phyloP scores from a whole-genome alignment of 148 eudicot genomes.

The Nepenthes mirabilis region DNA sequence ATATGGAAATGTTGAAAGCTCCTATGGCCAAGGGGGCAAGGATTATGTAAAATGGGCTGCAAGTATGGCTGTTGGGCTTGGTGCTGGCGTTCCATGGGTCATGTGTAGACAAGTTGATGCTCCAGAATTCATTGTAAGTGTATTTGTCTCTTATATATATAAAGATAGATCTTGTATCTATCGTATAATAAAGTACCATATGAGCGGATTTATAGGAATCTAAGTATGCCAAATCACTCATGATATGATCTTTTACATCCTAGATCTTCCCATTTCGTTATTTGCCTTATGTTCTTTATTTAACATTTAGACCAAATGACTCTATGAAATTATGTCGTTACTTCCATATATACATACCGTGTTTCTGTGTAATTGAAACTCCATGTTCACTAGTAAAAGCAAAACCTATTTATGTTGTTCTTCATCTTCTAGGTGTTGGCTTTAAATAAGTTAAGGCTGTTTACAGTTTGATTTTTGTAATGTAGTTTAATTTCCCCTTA shows the following conservation, averaged over 20 bases:
- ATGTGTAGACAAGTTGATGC: constrained; percentile 98
- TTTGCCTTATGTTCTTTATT: too few species aligned
- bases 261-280: too few species aligned
- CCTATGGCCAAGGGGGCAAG: constrained; percentile 61
- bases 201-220: too few species aligned
- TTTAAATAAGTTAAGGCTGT: not conserved
- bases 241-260: too few species aligned
- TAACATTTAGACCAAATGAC: too few species aligned
- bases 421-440: not conserved
- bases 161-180: too few species aligned
- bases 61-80: constrained; percentile 76
- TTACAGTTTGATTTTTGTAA: not conserved
- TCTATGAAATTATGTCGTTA: too few species aligned
- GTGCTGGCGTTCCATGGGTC: constrained; percentile 98
- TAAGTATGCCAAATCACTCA: too few species aligned
- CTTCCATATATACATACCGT: too few species aligned
- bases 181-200: too few species aligned
- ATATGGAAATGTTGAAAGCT: constrained; percentile 65
- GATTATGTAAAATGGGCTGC: constrained; percentile 88
- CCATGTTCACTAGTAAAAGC: not conserved
- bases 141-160: not conserved
- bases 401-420: not conserved
- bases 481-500: not conserved
- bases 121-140: constrained; percentile 67
- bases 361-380: not conserved